Evolutionary conservation across 192 early-diverging fungal species (phyloP), one percentile per base, ranked within the genome.

Genomic region (Powellomyces hirtus): DNA sequence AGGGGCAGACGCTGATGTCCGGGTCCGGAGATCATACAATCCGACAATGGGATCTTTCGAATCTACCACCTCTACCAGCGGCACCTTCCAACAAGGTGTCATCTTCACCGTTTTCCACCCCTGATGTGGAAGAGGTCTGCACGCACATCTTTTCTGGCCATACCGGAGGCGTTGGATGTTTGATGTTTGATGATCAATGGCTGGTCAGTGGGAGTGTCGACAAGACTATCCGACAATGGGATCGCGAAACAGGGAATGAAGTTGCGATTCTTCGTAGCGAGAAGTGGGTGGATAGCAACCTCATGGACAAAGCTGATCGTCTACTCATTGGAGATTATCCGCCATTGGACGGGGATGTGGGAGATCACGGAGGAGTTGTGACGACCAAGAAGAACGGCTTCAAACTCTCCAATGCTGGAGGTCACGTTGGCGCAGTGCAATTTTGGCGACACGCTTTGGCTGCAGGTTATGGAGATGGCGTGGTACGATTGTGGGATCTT

Each of bases 171-270:
- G 64, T 80, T 8, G 55, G 66, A 11, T 80, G 75, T 34, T 45
- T 80, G 40, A 73, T 75, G 70, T 80, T 80, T 68, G 68, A 80
- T 55, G 68, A 74, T 20, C 6, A 31, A 40, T 58, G 49, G 65
- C 60, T 80, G 4, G 34, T 80, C 14, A 55, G 24, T 64, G 79
- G 79, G 10, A 61, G 52, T 10, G 71, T 66, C 13, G 79, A 80
- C 67, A 80, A 78, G 63, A 78, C 75, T 24, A 62, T 80, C 27
- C 60, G 71, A 4, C 75, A 75, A 26, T 80, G 79, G 79, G 79
- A 80, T 60, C 66, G 73, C 22, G 71, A 62, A 34, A 79, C 78
- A 7, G 78, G 78, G 13, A 37, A 50, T 5, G 59, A 64, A 33
- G 53, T 79, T n/a, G 61, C 74, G 18, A 55, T 70, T 0, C 62